Conservation (phyloP, 768 basidiomycete genomes). For the Gymnopilus junonius region DNA sequence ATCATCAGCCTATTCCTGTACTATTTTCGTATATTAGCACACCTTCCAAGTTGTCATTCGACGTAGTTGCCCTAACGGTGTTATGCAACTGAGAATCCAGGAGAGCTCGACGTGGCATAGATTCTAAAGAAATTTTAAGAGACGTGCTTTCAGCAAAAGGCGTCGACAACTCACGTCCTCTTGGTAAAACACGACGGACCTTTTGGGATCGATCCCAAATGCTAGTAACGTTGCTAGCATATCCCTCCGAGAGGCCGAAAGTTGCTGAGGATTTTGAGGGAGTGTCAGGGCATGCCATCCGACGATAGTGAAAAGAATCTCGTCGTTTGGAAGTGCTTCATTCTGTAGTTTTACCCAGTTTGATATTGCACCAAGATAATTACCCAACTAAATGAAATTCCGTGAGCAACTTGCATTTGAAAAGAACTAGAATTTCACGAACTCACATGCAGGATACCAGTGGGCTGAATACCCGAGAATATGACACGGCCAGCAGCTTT, state of each 20-base stretch:
- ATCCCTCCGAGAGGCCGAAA: conserved; percentile 67
- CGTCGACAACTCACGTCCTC: conserved; percentile 67
- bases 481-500: conserved; percentile 45
- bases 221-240: conserved; percentile 86
- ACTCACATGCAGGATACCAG: conserved; percentile 86
- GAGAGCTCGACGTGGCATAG: conserved; percentile 83
- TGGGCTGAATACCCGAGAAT: conserved; percentile 94
- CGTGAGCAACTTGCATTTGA: background rate
- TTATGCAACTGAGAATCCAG: conserved; percentile 88
- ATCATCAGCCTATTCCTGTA: conserved; percentile 4
- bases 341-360: conserved; percentile 89
- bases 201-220: conserved; percentile 79
- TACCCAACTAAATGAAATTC: conserved; percentile 69
- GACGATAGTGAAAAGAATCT: conserved; percentile 84
- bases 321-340: conserved; percentile 57
- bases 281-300: conserved; percentile 95
- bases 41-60: conserved; percentile 99
- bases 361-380: conserved; percentile 87
- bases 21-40: conserved; percentile 7
- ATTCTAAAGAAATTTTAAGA: conserved; percentile 53
- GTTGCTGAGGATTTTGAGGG: conserved; percentile 75
- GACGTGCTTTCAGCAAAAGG: background rate
- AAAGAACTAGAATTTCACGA: background rate
- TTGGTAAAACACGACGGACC: conserved; percentile 83
- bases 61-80: conserved; percentile 79